Evolutionary conservation across 2,329 filamentous ascomycete species (phyloP), one percentile per base, ranked within the genome.

Genomic region (Fonsecaea erecta): DNA sequence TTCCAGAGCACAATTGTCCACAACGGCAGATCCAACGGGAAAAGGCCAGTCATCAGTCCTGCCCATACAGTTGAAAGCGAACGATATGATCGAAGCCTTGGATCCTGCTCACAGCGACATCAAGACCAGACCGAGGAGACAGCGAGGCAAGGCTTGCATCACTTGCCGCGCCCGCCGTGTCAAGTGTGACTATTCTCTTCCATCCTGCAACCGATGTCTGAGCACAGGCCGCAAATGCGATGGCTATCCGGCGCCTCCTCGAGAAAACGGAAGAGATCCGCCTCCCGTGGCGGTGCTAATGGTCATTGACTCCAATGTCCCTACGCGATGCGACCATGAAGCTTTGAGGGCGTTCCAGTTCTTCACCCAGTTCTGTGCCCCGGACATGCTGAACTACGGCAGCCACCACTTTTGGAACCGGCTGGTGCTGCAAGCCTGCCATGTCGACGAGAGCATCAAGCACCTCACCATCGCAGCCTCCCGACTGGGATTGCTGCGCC

Each of bases 181-280:
- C 30, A 66, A 66, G 40, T 70, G 68, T 28, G 65, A 79, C 55
- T 76, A 79, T 66, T 65, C 66, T 2, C 73, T 72, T 7, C 76
- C 75, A 8, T 70, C 68, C 24, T 80, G 78, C 64, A 64, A 71
- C 24, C 75, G 75, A 21, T 80, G 78, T 64, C 64, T 68, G 5
- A 74, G 69, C 5, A 77, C 77, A 1, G 76, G 76, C 8, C 74
- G 77, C 3, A 72, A 73, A 52, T 79, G 77, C 63, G 77, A 79
- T 60, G 76, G 77, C 21, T 79, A 79, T 66, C 52, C 60, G 18
- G 24, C 43, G 26, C 59, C 58, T 24, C n/a, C 35, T n/a, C n/a
- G n/a, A 12, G 40, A 12, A 16, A n/a, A 14, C 18, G 14, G 28
- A 52, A 54, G 43, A 40, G 21, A 55, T 28, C 34, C 35, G 14